A percentile compares a stretch with the other conserved stretches of the same genome.
Evolutionary conservation across 768 basidiomycete genomes (phyloP).

Genomic region (Megacollybia marginata): DNA sequence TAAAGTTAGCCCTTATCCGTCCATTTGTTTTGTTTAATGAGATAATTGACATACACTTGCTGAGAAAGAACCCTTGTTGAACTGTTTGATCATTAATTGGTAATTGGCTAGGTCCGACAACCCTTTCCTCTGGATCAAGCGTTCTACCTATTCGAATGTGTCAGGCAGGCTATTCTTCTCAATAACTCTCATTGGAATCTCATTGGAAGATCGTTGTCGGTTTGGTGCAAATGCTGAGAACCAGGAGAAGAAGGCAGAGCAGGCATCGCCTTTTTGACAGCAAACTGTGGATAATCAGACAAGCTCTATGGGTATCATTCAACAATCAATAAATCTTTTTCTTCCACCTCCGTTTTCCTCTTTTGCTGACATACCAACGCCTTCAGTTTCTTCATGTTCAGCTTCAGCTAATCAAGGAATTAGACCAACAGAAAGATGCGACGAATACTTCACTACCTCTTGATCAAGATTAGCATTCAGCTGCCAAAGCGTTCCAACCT

Average conservation of each 20-base stretch:
- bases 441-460: not conserved
- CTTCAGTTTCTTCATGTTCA: not conserved
- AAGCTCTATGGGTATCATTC: not conserved
- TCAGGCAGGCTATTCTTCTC: constrained; percentile 65
- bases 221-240: constrained; percentile 57
- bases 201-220: constrained; percentile 53
- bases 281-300: no score
- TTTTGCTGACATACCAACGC: not conserved
- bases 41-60: no score
- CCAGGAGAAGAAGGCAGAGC: constrained; percentile 62
- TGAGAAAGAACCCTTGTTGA: no score
- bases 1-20: no score
- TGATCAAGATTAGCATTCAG: not conserved
- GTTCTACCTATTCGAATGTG: constrained; percentile 36
- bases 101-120: no score
- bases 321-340: not conserved
- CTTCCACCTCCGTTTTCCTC: not conserved
- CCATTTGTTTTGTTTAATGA: no score
- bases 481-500: not conserved
- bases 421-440: not conserved
- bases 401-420: not conserved
- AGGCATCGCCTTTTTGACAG: constrained; percentile 36
- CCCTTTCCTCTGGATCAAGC: constrained; percentile 56
- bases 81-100: no score
- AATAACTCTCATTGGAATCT: constrained; percentile 34